Percentiles rank a stretch among this genome's conserved stretches.
Evolutionary conservation across 2,329 filamentous ascomycete genomes (phyloP).

Genomic region (Talaromyces piceae): DNA sequence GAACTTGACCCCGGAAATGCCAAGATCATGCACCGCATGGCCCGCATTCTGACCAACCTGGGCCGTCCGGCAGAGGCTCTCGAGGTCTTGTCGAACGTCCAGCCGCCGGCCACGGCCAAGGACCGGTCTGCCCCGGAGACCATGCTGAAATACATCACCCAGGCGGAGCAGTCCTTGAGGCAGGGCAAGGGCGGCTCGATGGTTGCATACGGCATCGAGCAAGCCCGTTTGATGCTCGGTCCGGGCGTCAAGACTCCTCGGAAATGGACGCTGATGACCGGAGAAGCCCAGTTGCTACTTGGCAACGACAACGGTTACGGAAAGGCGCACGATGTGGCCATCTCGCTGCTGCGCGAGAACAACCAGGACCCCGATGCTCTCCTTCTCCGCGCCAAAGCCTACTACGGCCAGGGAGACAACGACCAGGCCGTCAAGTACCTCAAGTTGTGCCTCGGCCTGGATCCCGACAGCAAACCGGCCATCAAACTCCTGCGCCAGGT

Average conservation of each 20-base stretch:
- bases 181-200: constrained; percentile 77
- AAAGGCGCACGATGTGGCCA: constrained; percentile 87
- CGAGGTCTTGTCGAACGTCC: constrained; percentile 70
- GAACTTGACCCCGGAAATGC: constrained; percentile 77
- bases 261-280: constrained; percentile 89
- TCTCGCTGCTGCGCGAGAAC: constrained; percentile 77
- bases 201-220: constrained; percentile 84
- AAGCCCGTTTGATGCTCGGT: constrained; percentile 76
- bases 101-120: constrained; percentile 72
- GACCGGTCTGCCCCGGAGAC: constrained; percentile 75
- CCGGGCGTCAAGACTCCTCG: constrained; percentile 69
- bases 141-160: constrained; percentile 74
- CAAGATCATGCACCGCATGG: constrained; percentile 82
- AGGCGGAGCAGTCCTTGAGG: constrained; percentile 69
- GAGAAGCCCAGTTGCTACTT: constrained; percentile 89
- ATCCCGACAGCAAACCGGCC: constrained; percentile 84
- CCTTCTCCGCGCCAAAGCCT: constrained; percentile 75
- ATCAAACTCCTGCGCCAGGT: constrained; percentile 84
- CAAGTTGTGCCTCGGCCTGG: constrained; percentile 78
- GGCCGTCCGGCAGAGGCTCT: constrained; percentile 83
- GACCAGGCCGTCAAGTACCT: constrained; percentile 91
- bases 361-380: constrained; percentile 89
- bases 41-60: constrained; percentile 80
- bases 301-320: constrained; percentile 80
- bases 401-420: constrained; percentile 90